A percentile compares a stretch with the other conserved stretches of the same genome.
These are phyloP conservation scores for Mortierella sp. DNA, from an alignment of 371 early-diverging fungal genomes.

Conservation along the genomic window DNA sequence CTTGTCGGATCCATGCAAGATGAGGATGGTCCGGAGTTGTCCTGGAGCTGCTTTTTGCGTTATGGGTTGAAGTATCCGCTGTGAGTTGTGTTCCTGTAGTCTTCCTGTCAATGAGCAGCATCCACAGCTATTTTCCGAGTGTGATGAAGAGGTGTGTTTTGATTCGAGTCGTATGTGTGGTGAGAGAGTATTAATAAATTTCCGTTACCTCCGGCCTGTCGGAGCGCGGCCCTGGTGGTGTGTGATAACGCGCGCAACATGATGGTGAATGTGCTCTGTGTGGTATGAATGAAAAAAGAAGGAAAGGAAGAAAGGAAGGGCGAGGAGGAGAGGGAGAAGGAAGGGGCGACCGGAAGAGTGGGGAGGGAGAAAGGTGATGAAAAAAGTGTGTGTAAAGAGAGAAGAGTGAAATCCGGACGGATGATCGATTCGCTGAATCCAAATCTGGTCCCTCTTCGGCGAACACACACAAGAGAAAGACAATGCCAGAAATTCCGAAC, in stretches of 20 bases:
- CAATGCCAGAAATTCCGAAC: background rate
- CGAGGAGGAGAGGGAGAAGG: constrained; percentile 5
- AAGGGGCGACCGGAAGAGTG: background rate
- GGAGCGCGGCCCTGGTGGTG: constrained; percentile 47
- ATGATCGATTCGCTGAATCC: constrained; percentile 12
- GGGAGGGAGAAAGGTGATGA: constrained; percentile 21
- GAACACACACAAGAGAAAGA: background rate
- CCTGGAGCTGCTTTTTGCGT: background rate
- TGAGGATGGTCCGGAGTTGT: background rate
- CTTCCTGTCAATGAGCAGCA: background rate
- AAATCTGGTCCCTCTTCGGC: background rate
- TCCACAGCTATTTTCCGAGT: background rate
- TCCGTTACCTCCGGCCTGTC: constrained; percentile 52
- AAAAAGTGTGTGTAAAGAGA: background rate
- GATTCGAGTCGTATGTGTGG: background rate
- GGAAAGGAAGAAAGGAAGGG: constrained; percentile 3
- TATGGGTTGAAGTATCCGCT: background rate
- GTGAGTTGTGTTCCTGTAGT: background rate
- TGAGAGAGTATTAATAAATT: background rate
- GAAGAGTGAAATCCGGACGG: constrained; percentile 10
- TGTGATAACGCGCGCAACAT: constrained; percentile 57
- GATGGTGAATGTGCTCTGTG: constrained; percentile 18
- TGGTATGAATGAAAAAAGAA: constrained; percentile 5
- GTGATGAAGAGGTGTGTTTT: background rate
- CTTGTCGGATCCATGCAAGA: constrained; percentile 2